Conservation (phyloP, 768 basidiomycete genomes). For the Coprinopsis cinerea region DNA sequence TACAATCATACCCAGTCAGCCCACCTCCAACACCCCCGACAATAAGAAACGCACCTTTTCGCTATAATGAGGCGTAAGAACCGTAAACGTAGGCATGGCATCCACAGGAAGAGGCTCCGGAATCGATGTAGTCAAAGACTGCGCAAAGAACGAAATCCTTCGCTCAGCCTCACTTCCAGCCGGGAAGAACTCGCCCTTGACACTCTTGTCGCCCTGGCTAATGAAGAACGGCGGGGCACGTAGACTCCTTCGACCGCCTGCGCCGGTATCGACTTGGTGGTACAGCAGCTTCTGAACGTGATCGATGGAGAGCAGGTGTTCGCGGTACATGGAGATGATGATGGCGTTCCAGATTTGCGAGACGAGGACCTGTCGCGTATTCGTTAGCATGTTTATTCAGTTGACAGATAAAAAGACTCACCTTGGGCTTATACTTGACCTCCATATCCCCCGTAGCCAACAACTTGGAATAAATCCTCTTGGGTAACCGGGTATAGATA, state of each 20-base stretch:
- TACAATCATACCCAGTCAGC: too few species aligned
- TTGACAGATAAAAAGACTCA: constrained; percentile 25
- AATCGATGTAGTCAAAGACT: constrained; percentile 91
- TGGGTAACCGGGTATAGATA: constrained; percentile 92
- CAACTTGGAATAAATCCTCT: constrained; percentile 94
- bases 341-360: constrained; percentile 99
- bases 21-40: too few species aligned
- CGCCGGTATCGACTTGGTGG: constrained; percentile 82
- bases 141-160: constrained; percentile 97
- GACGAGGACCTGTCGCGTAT: constrained; percentile 71
- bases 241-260: constrained; percentile 83
- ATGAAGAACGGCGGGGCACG: constrained; percentile 98
- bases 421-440: constrained; percentile 98
- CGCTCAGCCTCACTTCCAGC: constrained; percentile 92
- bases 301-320: constrained; percentile 96
- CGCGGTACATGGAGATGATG: constrained; percentile 99
- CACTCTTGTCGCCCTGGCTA: constrained; percentile 83
- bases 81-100: constrained; percentile 99
- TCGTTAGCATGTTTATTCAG: constrained; percentile 4
- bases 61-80: constrained; percentile 96
- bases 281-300: constrained; percentile 98
- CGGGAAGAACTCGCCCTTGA: constrained; percentile 87
- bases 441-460: constrained; percentile 95
- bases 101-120: constrained; percentile 94
- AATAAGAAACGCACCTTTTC: constrained; percentile 93